Conservation (phyloP, 352 stramenopile genomes). For the Pythium pyrilobum region DNA sequence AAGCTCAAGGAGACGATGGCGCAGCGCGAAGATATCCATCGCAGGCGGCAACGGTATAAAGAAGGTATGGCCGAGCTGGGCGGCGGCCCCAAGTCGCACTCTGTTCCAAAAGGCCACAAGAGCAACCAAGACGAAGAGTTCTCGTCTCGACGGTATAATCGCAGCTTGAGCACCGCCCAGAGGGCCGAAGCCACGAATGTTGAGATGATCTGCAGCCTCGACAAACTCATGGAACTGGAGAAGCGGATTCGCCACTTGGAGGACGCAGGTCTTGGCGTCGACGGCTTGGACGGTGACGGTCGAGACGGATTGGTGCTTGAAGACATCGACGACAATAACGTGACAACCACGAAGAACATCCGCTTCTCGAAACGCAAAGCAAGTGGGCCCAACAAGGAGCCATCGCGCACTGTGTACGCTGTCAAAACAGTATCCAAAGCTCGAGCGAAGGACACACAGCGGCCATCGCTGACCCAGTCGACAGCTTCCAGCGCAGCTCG, state of each 20-base stretch:
- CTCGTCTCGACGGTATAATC: conserved; percentile 5
- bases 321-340: conserved; percentile 21
- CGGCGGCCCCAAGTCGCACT: conserved; percentile 22
- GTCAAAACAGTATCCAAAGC: conserved; percentile 30
- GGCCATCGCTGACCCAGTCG: neutral
- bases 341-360: conserved; percentile 24
- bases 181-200: conserved; percentile 6
- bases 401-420: conserved; percentile 47
- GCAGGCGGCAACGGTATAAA: conserved; percentile 53
- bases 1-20: conserved; percentile 66
- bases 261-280: conserved; percentile 45
- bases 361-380: conserved; percentile 51
- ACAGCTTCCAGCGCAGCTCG: conserved; percentile 16
- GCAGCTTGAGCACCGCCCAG: conserved; percentile 17
- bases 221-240: conserved; percentile 88
- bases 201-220: conserved; percentile 70
- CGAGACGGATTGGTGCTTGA: conserved; percentile 4
- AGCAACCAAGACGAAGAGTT: conserved; percentile 48
- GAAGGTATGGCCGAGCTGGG: conserved; percentile 57
- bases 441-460: conserved; percentile 4
- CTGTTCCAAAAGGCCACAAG: conserved; percentile 21
- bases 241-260: conserved; percentile 84
- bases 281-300: conserved; percentile 32
- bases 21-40: conserved; percentile 57
- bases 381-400: conserved; percentile 31